These are phyloP conservation scores for Craspedostauros australis DNA, from an alignment of 108 stramenopile species.

Conservation along the genomic window DNA sequence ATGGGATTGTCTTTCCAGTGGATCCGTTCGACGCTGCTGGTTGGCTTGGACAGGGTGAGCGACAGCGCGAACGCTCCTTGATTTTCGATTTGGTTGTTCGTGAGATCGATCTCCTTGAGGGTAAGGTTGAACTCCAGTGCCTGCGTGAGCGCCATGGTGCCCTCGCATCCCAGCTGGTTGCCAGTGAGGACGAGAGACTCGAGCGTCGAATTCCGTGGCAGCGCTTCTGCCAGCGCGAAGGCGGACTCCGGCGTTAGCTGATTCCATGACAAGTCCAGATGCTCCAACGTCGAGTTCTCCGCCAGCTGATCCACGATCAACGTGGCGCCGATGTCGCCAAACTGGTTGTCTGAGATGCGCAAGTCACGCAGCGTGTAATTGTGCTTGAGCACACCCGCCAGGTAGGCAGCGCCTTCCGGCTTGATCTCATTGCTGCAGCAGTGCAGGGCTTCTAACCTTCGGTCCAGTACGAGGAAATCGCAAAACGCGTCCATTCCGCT, in stretches of 20 bases:
- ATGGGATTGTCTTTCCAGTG: constrained; percentile 36
- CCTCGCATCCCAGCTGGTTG: constrained; percentile 33
- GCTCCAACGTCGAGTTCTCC: constrained; percentile 19
- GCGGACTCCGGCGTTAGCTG: constrained; percentile 35
- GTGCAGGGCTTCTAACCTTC: constrained; percentile 19
- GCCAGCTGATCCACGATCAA: constrained; percentile 18
- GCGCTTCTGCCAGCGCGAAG: constrained; percentile 22
- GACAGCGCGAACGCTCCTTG: constrained; percentile 17
- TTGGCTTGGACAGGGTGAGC: constrained; percentile 13
- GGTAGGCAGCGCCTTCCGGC: constrained; percentile 27
- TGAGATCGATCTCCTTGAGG: constrained; percentile 17
- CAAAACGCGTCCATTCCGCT: constrained; percentile 22
- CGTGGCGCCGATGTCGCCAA: constrained; percentile 27
- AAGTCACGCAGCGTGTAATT: constrained; percentile 34
- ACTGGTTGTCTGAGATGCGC: constrained; percentile 26
- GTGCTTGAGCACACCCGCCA: constrained; percentile 19
- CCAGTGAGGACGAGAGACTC: constrained; percentile 32
- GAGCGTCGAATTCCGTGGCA: constrained; percentile 15
- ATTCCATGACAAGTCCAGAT: constrained; percentile 44
- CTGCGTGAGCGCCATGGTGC: constrained; percentile 22
- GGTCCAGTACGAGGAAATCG: constrained; percentile 9
- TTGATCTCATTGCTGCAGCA: constrained; percentile 19
- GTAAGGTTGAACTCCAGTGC: constrained; percentile 22
- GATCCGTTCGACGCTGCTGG: constrained; percentile 13
- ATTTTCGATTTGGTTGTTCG: constrained; percentile 27